Evolutionary conservation across 192 early-diverging fungal genomes (phyloP), one percentile per base, ranked within the genome.

Genomic region (Neocallimastix lanati): DNA sequence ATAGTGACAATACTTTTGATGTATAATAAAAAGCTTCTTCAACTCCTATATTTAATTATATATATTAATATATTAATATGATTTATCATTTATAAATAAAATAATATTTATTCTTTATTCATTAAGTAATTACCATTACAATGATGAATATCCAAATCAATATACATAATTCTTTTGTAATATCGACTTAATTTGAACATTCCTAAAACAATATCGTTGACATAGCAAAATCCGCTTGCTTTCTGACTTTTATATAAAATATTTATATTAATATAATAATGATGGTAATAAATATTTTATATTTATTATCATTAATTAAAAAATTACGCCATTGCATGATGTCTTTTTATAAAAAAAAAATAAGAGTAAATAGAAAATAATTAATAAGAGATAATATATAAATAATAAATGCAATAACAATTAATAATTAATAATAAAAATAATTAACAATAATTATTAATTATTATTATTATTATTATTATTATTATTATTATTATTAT

Each of bases 71-170:
- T n/a, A n/a, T n/a, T n/a, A n/a, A n/a, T n/a, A n/a, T n/a, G n/a
- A n/a, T n/a, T n/a, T n/a, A n/a, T n/a, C n/a, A n/a, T n/a, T n/a
- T n/a, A n/a, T n/a, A n/a, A n/a, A n/a, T n/a, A n/a, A n/a, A n/a
- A n/a, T n/a, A n/a, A n/a, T n/a, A n/a, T n/a, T n/a, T n/a, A n/a
- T n/a, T n/a, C n/a, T n/a, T n/a, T n/a, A n/a, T n/a, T n/a, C n/a
- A n/a, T n/a, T n/a, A n/a, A 33, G 3, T 33, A 6, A 33, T 33
- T 96, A 29, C 96, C 98, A 84, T 98, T 96, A 14, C 96, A 96
- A 83, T 99, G 98, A 83, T 99, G 98, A 80, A 96, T 88, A 82
- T 99, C 98, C 78, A 98, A 94, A 83, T 99, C 98, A 15, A 99
- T 88, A 85, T 98, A 98, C 36, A 99, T 88, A 2, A 99, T 94